Conservation (phyloP, 352 stramenopile species). For the Globisporangium ultimum region DNA sequence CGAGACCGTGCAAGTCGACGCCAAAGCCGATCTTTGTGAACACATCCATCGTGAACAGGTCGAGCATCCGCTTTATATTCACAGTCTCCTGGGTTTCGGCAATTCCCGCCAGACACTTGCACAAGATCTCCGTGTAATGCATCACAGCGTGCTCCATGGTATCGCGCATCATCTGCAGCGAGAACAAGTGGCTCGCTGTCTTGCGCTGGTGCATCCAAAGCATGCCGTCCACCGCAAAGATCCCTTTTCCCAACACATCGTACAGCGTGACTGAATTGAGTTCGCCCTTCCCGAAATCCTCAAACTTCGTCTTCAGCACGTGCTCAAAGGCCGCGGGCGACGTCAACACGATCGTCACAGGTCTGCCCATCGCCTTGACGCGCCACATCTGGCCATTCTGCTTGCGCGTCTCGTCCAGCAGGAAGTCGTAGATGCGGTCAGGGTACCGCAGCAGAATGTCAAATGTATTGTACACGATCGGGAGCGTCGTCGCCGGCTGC, state of each 20-base stretch:
- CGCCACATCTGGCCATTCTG: constrained; percentile 15
- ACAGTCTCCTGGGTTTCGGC: not conserved
- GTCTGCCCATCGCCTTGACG: constrained; percentile 7
- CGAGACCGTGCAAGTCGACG: constrained; percentile 30
- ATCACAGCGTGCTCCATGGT: constrained; percentile 25
- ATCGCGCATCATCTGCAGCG: constrained; percentile 27
- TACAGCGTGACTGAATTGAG: constrained; percentile 16
- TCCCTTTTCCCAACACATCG: constrained; percentile 53
- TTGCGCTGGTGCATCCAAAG: constrained; percentile 60
- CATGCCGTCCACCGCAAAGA: constrained; percentile 46
- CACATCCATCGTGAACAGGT: constrained; percentile 50
- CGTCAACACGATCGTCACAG: constrained; percentile 22
- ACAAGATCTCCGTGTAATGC: constrained; percentile 14
- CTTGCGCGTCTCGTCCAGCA: constrained; percentile 27
- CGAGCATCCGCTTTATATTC: constrained; percentile 26
- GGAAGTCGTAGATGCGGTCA: constrained; percentile 30
- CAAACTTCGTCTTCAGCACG: constrained; percentile 43
- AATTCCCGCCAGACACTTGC: not conserved
- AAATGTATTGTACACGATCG: constrained; percentile 33
- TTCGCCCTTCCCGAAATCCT: constrained; percentile 49
- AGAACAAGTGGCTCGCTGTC: constrained; percentile 78
- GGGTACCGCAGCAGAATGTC: constrained; percentile 29
- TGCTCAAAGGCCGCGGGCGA: constrained; percentile 24
- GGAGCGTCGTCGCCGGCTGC: constrained; percentile 21
- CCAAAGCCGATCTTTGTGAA: constrained; percentile 60